Evolutionary conservation across 2,329 filamentous ascomycete species (phyloP).

Genomic region (Fusarium sp.): DNA sequence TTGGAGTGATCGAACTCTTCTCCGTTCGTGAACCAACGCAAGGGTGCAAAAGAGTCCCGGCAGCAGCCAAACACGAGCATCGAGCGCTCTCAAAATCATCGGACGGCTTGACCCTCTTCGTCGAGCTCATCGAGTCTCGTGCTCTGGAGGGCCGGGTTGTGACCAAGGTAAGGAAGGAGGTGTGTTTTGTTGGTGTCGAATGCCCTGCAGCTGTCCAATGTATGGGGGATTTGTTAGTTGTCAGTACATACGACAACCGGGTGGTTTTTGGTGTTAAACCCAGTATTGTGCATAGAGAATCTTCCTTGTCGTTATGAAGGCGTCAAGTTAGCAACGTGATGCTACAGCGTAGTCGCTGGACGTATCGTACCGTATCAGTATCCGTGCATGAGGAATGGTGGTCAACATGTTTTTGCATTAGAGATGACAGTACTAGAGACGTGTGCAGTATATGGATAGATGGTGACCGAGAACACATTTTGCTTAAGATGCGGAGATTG

Average conservation of each 20-base stretch:
- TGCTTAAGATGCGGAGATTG: background rate
- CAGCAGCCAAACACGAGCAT: fast-evolving
- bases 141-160: fast-evolving
- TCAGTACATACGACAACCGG: too few species aligned
- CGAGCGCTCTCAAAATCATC: too few species aligned
- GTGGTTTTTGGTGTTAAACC: fast-evolving
- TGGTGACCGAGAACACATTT: background rate
- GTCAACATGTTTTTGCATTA: too few species aligned
- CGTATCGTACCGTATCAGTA: background rate
- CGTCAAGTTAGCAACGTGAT: fast-evolving
- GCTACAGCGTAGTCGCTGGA: fast-evolving
- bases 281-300: fast-evolving
- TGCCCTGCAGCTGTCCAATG: fast-evolving
- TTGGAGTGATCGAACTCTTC: background rate
- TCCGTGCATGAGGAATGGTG: fast-evolving
- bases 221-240: fast-evolving
- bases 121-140: too few species aligned
- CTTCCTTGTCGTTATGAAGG: fast-evolving
- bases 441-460: too few species aligned
- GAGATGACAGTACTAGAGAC: too few species aligned
- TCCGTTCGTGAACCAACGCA: background rate
- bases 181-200: fast-evolving
- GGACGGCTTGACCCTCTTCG: fast-evolving
- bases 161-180: fast-evolving
- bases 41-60: background rate